phyloP scores from a whole-genome alignment of 2,329 filamentous ascomycete species.

The Fusarium avenaceum region DNA sequence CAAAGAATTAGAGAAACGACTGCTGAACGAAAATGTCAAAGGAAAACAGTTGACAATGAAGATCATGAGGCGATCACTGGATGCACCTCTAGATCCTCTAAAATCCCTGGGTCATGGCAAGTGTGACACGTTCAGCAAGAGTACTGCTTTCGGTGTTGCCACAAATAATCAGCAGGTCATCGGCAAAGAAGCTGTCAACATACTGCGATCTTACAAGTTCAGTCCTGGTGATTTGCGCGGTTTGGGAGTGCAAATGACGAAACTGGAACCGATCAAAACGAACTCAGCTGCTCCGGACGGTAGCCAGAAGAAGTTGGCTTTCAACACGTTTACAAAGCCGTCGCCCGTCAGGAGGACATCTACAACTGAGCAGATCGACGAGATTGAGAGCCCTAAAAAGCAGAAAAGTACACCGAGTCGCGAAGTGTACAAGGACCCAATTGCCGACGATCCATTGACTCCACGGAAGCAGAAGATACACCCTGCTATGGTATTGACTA shows the following conservation, averaged over 20 bases:
- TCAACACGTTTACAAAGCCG: constrained; percentile 67
- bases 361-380: constrained; percentile 66
- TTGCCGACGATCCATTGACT: constrained; percentile 67
- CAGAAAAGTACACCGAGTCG: constrained; percentile 49
- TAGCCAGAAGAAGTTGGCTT: constrained; percentile 84
- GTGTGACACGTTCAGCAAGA: constrained; percentile 95
- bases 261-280: constrained; percentile 82
- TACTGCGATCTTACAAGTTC: constrained; percentile 84
- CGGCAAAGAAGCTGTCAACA: constrained; percentile 85
- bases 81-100: constrained; percentile 89
- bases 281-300: constrained; percentile 70
- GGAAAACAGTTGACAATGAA: constrained; percentile 93
- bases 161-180: constrained; percentile 81
- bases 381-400: constrained; percentile 56
- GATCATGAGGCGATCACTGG: constrained; percentile 87
- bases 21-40: constrained; percentile 86
- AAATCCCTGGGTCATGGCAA: constrained; percentile 97
- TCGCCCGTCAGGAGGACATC: constrained; percentile 57
- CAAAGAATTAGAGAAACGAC: constrained; percentile 83
- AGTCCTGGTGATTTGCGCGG: constrained; percentile 94
- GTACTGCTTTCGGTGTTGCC: constrained; percentile 82
- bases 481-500: constrained; percentile 66
- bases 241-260: constrained; percentile 92
- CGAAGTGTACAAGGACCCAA: constrained; percentile 62
- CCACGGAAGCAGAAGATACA: constrained; percentile 67